Percentiles rank a stretch among this genome's conserved stretches.
Conservation (phyloP, 1,139 yeast species). For the Pichia sorboxylosa region DNA sequence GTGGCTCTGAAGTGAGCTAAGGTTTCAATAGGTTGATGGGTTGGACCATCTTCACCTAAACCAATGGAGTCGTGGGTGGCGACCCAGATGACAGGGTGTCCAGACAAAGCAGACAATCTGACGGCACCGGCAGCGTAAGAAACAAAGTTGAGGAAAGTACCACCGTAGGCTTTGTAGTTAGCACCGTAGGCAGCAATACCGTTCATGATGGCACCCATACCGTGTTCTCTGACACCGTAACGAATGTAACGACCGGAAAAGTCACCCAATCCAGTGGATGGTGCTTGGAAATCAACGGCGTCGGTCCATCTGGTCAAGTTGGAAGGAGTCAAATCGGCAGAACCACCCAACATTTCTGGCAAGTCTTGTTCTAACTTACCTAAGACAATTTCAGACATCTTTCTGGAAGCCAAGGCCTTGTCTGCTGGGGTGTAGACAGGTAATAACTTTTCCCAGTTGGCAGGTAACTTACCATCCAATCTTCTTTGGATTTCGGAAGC, state of each 20-base stretch:
- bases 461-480: conserved; percentile 70
- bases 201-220: conserved; percentile 98
- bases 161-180: conserved; percentile 88
- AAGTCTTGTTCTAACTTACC: conserved; percentile 49
- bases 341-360: conserved; percentile 95
- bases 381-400: conserved; percentile 79
- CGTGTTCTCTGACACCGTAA: conserved; percentile 99
- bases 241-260: conserved; percentile 91
- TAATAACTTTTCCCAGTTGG: conserved; percentile 64
- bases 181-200: conserved; percentile 96
- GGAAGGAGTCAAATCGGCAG: conserved; percentile 97
- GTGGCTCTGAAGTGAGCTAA: conserved; percentile 94
- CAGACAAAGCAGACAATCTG: conserved; percentile 87
- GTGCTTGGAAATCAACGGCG: conserved; percentile 91
- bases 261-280: conserved; percentile 69
- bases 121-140: conserved; percentile 98
- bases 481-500: conserved; percentile 81
- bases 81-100: conserved; percentile 91
- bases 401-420: conserved; percentile 86
- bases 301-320: conserved; percentile 86
- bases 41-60: conserved; percentile 99
- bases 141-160: conserved; percentile 96
- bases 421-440: conserved; percentile 76
- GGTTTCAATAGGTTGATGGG: conserved; percentile 99
- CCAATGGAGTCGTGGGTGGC: conserved; percentile 99